Evolutionary conservation across 306 rosid genomes (phyloP).

Genomic region (Senna siamea): DNA sequence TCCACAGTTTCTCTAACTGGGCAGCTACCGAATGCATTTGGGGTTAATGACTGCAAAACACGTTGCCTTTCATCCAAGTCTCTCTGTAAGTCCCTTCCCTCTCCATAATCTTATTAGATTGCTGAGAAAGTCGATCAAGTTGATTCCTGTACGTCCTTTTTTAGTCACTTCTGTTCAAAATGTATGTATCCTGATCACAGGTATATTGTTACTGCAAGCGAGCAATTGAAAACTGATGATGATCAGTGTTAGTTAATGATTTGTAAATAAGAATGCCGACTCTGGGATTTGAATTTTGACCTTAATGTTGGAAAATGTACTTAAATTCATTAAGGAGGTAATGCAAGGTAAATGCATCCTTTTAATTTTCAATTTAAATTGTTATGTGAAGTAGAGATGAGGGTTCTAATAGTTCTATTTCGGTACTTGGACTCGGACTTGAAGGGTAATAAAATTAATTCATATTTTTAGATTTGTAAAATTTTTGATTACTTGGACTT

Average conservation of each 20-base stretch:
- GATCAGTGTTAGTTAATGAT: too few relatives aligned
- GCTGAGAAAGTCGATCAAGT: conserved; percentile 16
- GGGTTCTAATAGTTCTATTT: too few relatives aligned
- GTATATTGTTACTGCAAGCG: too few relatives aligned
- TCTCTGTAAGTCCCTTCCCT: conserved; percentile 36
- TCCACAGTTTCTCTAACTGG: conserved; percentile 42
- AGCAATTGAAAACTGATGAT: too few relatives aligned
- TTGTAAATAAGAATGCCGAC: background rate
- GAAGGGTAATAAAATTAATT: too few relatives aligned
- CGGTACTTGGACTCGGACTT: too few relatives aligned
- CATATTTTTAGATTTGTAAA: too few relatives aligned
- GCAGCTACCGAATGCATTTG: conserved; percentile 46
- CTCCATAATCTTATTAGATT: conserved; percentile 33
- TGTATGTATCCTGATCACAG: too few relatives aligned
- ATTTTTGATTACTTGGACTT: too few relatives aligned
- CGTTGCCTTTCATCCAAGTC: conserved; percentile 41
- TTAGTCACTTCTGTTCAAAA: too few relatives aligned
- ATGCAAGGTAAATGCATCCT: conserved; percentile 22
- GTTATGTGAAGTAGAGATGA: too few relatives aligned
- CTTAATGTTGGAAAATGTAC: background rate
- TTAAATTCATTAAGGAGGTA: background rate
- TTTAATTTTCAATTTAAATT: background rate
- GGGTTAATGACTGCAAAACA: conserved; percentile 43
- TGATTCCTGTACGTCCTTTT: too few relatives aligned
- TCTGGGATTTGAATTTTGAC: background rate